Conservation (phyloP, 768 basidiomycete genomes). For the Leccinum variicolor region DNA sequence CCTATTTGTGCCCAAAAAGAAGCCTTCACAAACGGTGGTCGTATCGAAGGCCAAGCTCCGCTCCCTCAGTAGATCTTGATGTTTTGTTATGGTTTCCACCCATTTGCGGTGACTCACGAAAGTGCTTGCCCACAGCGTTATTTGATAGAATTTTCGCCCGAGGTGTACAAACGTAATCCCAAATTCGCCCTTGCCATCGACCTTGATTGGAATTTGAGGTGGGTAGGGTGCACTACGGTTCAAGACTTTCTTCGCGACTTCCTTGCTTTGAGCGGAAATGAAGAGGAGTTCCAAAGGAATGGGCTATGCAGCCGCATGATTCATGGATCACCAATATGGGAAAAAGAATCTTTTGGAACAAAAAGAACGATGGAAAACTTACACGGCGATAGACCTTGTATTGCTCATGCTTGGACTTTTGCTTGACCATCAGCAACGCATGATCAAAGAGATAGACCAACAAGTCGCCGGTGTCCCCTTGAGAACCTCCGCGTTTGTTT, state of each 20-base stretch:
- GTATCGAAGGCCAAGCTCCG: slow-evolving; percentile 87
- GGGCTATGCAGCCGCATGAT: slow-evolving; percentile 50
- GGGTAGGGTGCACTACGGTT: slow-evolving; percentile 38
- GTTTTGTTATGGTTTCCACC: slow-evolving; percentile 88
- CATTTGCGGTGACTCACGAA: slow-evolving; percentile 87
- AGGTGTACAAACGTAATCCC: slow-evolving; percentile 93
- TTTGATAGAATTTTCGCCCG: slow-evolving; percentile 87
- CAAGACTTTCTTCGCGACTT: slow-evolving; percentile 44
- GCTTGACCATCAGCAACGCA: slow-evolving; percentile 91
- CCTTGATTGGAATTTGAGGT: slow-evolving; percentile 47
- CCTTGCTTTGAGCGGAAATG: slow-evolving; percentile 59
- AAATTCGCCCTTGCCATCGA: slow-evolving; percentile 78
- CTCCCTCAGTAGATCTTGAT: slow-evolving; percentile 82
- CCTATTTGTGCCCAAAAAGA: slow-evolving; percentile 80
- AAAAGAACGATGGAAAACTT: slow-evolving; percentile 27
- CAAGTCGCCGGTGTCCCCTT: slow-evolving; percentile 82
- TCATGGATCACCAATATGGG: slow-evolving; percentile 4
- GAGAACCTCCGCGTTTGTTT: slow-evolving; percentile 74
- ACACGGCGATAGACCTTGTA: slow-evolving; percentile 93
- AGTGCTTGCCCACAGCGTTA: slow-evolving; percentile 89
- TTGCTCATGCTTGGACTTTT: slow-evolving; percentile 90
- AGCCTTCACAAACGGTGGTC: slow-evolving; percentile 78
- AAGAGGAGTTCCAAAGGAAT: slow-evolving; percentile 93
- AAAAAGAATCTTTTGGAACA: not conserved
- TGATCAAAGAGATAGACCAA: slow-evolving; percentile 97